Conservation (phyloP, 2,329 filamentous ascomycete genomes). For the Ascomycota sp. region DNA sequence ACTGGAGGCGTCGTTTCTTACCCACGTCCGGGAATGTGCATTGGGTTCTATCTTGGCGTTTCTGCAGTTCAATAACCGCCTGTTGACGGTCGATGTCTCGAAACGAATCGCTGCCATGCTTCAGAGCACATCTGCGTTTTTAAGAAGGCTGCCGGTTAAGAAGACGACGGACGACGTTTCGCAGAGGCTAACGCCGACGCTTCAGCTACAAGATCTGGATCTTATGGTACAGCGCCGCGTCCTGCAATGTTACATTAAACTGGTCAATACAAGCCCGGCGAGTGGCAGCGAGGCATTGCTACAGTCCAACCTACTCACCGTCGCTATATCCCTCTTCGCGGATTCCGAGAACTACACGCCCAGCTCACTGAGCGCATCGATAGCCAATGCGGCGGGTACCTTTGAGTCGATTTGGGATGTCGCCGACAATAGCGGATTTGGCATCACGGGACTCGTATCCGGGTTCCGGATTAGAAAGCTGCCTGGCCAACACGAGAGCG, state of each 20-base stretch:
- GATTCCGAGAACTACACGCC: conserved; percentile 78
- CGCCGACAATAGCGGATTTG: conserved; percentile 84
- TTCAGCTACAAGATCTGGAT: conserved; percentile 78
- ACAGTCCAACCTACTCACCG: conserved; percentile 76
- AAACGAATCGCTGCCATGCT: conserved; percentile 86
- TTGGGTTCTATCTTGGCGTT: conserved; percentile 82
- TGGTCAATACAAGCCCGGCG: conserved; percentile 72
- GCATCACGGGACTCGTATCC: conserved; percentile 66
- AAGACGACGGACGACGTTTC: conserved; percentile 74
- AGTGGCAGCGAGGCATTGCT: conserved; percentile 70
- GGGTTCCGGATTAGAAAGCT: conserved; percentile 55
- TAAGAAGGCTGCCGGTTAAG: conserved; percentile 66
- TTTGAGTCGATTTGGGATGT: conserved; percentile 95
- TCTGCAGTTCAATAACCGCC: conserved; percentile 75
- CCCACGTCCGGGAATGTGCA: conserved; percentile 87
- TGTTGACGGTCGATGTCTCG: conserved; percentile 84
- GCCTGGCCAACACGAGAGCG: conserved; percentile 43
- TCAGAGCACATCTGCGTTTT: conserved; percentile 77
- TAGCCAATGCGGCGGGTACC: conserved; percentile 70
- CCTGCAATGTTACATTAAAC: conserved; percentile 81
- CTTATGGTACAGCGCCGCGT: conserved; percentile 87
- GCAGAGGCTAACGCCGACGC: conserved; percentile 61
- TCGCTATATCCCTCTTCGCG: conserved; percentile 80
- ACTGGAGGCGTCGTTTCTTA: conserved; percentile 78
- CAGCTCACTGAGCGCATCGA: conserved; percentile 71